These are phyloP conservation scores for Trichoderma parareesei DNA, from an alignment of 495 filamentous ascomycete species.

Conservation along the genomic window DNA sequence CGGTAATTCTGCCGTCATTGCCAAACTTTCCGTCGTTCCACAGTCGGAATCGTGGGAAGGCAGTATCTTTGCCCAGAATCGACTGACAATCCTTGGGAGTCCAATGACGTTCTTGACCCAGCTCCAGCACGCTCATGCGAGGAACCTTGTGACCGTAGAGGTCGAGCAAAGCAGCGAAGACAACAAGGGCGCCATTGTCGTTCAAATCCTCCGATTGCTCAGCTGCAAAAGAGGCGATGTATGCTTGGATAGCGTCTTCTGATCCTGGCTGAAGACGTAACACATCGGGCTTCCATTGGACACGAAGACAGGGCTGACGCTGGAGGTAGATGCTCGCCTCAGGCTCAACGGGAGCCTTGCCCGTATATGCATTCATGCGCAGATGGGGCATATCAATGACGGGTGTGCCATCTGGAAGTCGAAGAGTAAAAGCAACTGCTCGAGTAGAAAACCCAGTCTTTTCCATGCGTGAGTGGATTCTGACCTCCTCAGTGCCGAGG, in stretches of 20 bases:
- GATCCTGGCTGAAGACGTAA: slow-evolving; percentile 11
- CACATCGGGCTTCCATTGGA: slow-evolving; percentile 33
- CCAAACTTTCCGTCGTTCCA: slow-evolving; percentile 9
- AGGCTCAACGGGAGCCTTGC: slow-evolving; percentile 8
- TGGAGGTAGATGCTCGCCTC: slow-evolving; percentile 7
- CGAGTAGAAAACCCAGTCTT: slow-evolving; percentile 14
- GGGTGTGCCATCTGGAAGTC: background rate
- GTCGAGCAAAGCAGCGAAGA: slow-evolving; percentile 17
- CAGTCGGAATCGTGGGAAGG: slow-evolving; percentile 15
- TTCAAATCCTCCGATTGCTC: background rate
- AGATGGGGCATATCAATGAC: slow-evolving; percentile 13
- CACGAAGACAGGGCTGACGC: slow-evolving; percentile 21
- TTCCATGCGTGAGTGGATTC: slow-evolving; percentile 13
- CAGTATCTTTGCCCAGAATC: slow-evolving; percentile 13
- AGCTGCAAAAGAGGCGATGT: slow-evolving; percentile 13
- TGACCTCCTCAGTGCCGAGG: background rate
- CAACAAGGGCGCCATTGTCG: slow-evolving; percentile 9
- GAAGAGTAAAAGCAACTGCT: slow-evolving; percentile 13
- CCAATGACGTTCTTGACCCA: background rate
- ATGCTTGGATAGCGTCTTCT: background rate
- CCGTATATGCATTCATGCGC: slow-evolving; percentile 15
- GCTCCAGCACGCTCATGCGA: slow-evolving; percentile 17
- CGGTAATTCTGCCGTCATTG: slow-evolving; percentile 8
- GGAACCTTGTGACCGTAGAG: slow-evolving; percentile 23
- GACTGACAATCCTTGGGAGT: slow-evolving; percentile 13